phyloP scores from a whole-genome alignment of 768 basidiomycete genomes.

The Termitomyces sp. region DNA sequence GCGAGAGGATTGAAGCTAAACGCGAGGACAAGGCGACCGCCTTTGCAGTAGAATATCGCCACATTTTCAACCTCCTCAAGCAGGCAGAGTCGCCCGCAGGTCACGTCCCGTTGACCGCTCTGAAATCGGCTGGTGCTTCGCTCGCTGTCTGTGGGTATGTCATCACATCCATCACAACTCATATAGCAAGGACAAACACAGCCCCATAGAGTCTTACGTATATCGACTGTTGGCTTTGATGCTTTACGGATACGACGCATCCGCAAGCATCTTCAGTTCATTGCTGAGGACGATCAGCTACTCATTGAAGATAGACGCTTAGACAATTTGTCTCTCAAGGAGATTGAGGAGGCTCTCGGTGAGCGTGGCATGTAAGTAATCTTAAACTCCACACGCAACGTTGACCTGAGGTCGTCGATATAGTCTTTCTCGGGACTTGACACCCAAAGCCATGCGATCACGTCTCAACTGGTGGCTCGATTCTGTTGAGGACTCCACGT shows the following conservation, averaged over 20 bases:
- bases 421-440: constrained; percentile 33
- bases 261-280: constrained; percentile 32
- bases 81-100: constrained; percentile 26
- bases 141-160: constrained; percentile 57
- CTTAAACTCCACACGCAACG: neutral
- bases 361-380: constrained; percentile 73
- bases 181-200: neutral
- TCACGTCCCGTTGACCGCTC: constrained; percentile 25
- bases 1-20: constrained; percentile 51
- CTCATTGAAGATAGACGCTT: constrained; percentile 44
- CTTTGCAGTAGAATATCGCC: constrained; percentile 29
- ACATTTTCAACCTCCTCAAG: constrained; percentile 28
- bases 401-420: neutral
- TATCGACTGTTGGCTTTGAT: constrained; percentile 40
- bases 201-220: constrained; percentile 27
- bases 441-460: constrained; percentile 38
- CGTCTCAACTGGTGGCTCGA: constrained; percentile 65
- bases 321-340: constrained; percentile 40
- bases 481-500: constrained; percentile 29
- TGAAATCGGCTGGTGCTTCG: constrained; percentile 25
- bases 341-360: constrained; percentile 59
- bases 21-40: constrained; percentile 43
- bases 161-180: neutral
- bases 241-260: constrained; percentile 38
- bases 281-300: constrained; percentile 61